Base-by-base conservation (phyloP, 2,329 filamentous ascomycete genomes). In the Nectriaceae sp. region DNA sequence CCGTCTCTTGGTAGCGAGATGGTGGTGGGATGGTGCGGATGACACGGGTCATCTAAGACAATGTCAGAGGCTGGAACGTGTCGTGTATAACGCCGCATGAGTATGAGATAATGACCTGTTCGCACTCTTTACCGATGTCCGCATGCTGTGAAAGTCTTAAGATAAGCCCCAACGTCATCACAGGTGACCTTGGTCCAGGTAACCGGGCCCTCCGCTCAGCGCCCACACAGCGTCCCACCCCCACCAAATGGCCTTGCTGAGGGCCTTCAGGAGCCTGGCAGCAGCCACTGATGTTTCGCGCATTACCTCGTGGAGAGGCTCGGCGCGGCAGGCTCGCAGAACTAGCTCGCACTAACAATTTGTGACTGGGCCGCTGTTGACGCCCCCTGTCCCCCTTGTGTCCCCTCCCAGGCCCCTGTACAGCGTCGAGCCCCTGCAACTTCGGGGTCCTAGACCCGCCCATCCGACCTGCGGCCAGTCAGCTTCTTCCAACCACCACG, bases 381-480 rank as follows among this genome's bases (percentile, higher is more conserved):
- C 44, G 48, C 48, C 40, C 43, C 40, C 44, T 41, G 37, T 26
- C 37, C 43, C 45, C 29, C 44, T 11, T 16, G 19, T 37, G 19
- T 33, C 19, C 21, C 36, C 16, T 18, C 13, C 24, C 53, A 47
- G 53, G 44, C 49, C 53, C 53, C 51, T 54, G n/a, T n/a, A 50
- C 41, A n/a, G n/a, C n/a, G n/a, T 43, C 22, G 42, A 43, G 10
- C 54, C 55, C 58, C 49, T 54, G 53, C 42, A 47, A 42, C 39
- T 48, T 52, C 39, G 57, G 57, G 53, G 57, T 59, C 49, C 47
- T 42, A 39, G 56, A 55, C 53, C 56, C 57, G 53, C 53, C 55
- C 42, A 54, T 42, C 49, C 49, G 49, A 49, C 44, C 45, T 35
- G 21, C n/a, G 50, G 47, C 56, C 55, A 55, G 44, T 53, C 51